Conservation (phyloP, 768 basidiomycete genomes). For the Macrolepiota albuminosa region DNA sequence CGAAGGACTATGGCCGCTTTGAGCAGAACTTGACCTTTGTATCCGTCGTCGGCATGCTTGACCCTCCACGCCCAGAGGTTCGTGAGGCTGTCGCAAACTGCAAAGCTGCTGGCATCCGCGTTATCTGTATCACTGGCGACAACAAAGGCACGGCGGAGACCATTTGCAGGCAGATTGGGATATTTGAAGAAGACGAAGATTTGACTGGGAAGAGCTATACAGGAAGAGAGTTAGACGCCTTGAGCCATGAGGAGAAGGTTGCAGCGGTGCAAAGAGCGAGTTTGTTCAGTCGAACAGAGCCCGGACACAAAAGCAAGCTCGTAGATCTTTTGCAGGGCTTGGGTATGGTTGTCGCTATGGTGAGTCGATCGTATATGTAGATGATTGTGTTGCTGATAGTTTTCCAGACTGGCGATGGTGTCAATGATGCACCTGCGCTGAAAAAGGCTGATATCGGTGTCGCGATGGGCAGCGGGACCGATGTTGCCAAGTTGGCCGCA, state of each 20-base stretch:
- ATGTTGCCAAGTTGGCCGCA: slow-evolving; percentile 95
- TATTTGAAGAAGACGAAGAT: slow-evolving; percentile 84
- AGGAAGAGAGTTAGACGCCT: slow-evolving; percentile 82
- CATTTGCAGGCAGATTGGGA: slow-evolving; percentile 93
- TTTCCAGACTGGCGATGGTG: slow-evolving; percentile 89
- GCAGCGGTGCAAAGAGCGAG: slow-evolving; percentile 82
- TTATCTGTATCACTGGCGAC: slow-evolving; percentile 97
- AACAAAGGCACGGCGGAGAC: slow-evolving; percentile 98
- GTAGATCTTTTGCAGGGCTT: slow-evolving; percentile 91
- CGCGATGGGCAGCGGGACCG: slow-evolving; percentile 98
- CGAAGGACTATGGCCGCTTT: slow-evolving; percentile 82
- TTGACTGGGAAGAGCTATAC: slow-evolving; percentile 95
- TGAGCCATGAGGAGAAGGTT: slow-evolving; percentile 78
- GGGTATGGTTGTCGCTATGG: slow-evolving; percentile 96
- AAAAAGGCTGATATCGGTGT: slow-evolving; percentile 98
- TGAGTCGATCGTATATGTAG: slow-evolving; percentile 20
- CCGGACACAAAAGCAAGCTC: slow-evolving; percentile 89
- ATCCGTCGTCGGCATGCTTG: slow-evolving; percentile 95
- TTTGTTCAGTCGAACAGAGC: slow-evolving; percentile 92
- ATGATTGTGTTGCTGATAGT: neutral
- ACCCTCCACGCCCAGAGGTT: slow-evolving; percentile 95
- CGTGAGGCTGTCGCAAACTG: slow-evolving; percentile 83
- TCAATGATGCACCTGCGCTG: slow-evolving; percentile 96
- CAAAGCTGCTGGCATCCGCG: slow-evolving; percentile 88
- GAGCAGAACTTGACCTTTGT: slow-evolving; percentile 93